Conservation (phyloP, 805 yeast genomes). For the Nakazawaea wyomingensis region DNA sequence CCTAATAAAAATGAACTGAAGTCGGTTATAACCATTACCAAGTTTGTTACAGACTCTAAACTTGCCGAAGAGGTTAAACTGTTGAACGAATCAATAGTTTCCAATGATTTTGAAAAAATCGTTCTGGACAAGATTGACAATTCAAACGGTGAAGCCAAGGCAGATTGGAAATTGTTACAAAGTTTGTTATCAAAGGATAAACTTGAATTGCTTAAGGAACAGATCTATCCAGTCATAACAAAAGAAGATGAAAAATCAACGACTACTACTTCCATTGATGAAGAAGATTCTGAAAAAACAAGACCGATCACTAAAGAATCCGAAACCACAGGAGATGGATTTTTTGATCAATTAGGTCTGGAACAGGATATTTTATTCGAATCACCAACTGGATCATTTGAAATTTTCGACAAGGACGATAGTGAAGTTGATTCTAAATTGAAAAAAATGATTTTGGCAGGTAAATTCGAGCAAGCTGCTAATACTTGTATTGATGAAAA, state of each 20-base stretch:
- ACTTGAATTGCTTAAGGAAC: constrained; percentile 41
- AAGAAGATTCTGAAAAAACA: constrained; percentile 18
- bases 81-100: constrained; percentile 53
- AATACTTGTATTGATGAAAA: constrained; percentile 58
- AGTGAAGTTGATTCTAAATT: constrained; percentile 42
- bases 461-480: constrained; percentile 64
- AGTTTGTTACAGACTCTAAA: constrained; percentile 33
- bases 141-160: constrained; percentile 31
- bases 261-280: constrained; percentile 13
- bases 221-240: constrained; percentile 20
- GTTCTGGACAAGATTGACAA: constrained; percentile 48
- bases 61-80: constrained; percentile 30
- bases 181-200: constrained; percentile 48
- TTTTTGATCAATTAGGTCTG: constrained; percentile 23
- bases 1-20: constrained; percentile 33
- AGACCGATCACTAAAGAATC: constrained; percentile 19
- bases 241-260: constrained; percentile 12
- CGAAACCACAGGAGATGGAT: constrained; percentile 29
- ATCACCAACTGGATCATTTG: constrained; percentile 53
- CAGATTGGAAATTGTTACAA: constrained; percentile 64
- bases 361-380: constrained; percentile 17
- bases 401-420: constrained; percentile 27
- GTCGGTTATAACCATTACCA: constrained; percentile 38
- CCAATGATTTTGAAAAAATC: constrained; percentile 47
- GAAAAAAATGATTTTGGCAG: constrained; percentile 48